Conservation (phyloP, 352 stramenopile species). For the Phytophthora aleatoria region DNA sequence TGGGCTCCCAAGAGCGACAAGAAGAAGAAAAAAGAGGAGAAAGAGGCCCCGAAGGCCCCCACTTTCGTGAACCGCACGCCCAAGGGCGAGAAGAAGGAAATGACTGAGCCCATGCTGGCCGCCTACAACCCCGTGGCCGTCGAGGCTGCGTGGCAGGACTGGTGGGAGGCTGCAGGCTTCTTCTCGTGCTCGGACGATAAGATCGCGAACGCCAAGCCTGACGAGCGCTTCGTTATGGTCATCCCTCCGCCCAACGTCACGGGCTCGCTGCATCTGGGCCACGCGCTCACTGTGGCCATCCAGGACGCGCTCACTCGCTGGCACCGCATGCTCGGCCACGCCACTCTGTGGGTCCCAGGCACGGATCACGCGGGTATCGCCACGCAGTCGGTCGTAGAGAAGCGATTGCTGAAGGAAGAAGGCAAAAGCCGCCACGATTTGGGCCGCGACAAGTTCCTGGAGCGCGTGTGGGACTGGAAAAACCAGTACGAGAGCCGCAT, state of each 20-base stretch:
- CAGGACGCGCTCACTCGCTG: constrained; percentile 97
- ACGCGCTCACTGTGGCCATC: constrained; percentile 98
- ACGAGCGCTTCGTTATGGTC: constrained; percentile 98
- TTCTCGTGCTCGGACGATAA: constrained; percentile 93
- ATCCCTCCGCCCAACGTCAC: constrained; percentile 89
- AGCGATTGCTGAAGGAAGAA: constrained; percentile 86
- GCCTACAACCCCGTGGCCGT: constrained; percentile 97
- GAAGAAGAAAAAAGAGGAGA: constrained; percentile 82
- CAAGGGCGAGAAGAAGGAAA: constrained; percentile 95
- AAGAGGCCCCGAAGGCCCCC: constrained; percentile 34
- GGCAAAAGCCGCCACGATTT: constrained; percentile 86
- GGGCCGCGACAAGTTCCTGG: constrained; percentile 93
- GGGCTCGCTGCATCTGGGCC: constrained; percentile 96
- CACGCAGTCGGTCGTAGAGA: constrained; percentile 95
- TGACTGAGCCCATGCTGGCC: constrained; percentile 89
- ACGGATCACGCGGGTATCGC: constrained; percentile 99
- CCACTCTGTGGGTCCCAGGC: constrained; percentile 97
- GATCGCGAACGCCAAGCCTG: constrained; percentile 68
- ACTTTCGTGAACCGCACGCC: constrained; percentile 94
- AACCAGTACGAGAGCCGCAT: constrained; percentile 90
- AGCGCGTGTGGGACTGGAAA: constrained; percentile 97
- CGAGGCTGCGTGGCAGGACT: constrained; percentile 98
- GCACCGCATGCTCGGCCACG: constrained; percentile 98
- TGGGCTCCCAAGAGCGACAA: constrained; percentile 89
- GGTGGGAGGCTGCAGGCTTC: constrained; percentile 97